Base-by-base conservation (phyloP, 148 eudicot genomes). In the Nepenthes gracilis region DNA sequence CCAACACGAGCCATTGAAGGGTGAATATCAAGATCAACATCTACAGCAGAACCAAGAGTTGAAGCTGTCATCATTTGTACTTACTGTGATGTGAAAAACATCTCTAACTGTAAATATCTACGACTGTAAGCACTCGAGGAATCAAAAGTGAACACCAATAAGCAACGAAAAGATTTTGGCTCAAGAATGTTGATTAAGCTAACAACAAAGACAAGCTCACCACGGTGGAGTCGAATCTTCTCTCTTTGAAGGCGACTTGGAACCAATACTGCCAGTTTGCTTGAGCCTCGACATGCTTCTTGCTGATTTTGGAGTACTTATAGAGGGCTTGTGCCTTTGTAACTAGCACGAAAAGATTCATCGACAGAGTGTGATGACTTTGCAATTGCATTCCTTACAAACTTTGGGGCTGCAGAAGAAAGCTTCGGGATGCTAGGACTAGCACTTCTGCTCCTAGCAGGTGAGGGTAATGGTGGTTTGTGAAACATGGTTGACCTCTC, bases 281-380 rank as follows among this genome's bases (percentile, higher is more conserved):
- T 81, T 95, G 64, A 91, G 67, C 79, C 89, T 81, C 10, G 95
- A 91, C 63, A 70, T 57, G 65, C 97, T 91, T 75, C 95, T 83
- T 55, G 77, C 84, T 47, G 77, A 35, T 74, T 87, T 91, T 35
- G 97, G 97, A 47, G 95, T 91, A 59, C 74, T 71, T 45, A 66
- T 4, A 14, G 74, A 89, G 97, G 97, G 64, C 97, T 91, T 13
- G 85, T 76, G 48, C 92, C 84, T 54, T 92, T 78, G 59, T 91
- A 91, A 81, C 97, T 91, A 37, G 97, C 97, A 60, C 97, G 87
- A 12, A 91, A 80, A 61, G 92, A 87, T 72, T 85, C 97, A 64
- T 83, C 95, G 12, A 85, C 84, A 14, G 95, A 51, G 0, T 32
- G 55, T 6, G 93, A 76, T 0, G 92, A 79, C 70, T 91, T 91